Evolutionary conservation across 2,329 filamentous ascomycete species (phyloP).

Genomic region (Shiraia bambusicola): DNA sequence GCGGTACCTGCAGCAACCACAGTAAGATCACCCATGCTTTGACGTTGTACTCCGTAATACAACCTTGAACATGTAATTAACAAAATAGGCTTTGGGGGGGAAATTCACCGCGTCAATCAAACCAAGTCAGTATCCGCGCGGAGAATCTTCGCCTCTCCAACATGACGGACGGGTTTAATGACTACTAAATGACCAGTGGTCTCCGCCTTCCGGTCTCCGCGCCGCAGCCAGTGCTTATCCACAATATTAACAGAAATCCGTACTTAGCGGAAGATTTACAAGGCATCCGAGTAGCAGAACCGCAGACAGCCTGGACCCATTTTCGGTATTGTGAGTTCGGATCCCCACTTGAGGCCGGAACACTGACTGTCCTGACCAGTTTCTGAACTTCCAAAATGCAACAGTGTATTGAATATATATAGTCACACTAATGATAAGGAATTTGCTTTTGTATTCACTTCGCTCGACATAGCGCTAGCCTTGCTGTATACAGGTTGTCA

Average conservation of each 20-base stretch:
- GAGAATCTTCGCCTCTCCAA: conserved; percentile 15
- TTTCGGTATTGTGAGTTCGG: conserved; percentile 26
- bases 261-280: conserved; percentile 12
- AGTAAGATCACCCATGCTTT: no score
- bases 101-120: no score
- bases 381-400: conserved; percentile 15
- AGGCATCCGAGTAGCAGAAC: conserved; percentile 24
- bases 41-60: no score
- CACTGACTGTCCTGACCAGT: conserved; percentile 10
- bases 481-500: no score
- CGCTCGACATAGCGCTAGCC: no score
- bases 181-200: no score
- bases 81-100: no score
- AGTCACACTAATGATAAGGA: background rate
- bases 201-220: conserved; percentile 32
- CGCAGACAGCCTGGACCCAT: conserved; percentile 22
- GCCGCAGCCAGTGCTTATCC: conserved; percentile 16
- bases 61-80: no score
- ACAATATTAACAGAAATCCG: conserved; percentile 18
- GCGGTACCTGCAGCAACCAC: no score
- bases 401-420: conserved; percentile 13
- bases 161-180: no score
- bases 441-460: no score
- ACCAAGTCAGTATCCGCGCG: no score
- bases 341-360: conserved; percentile 25